phyloP scores from a whole-genome alignment of 2,329 filamentous ascomycete species.

The Aspergillus bombycis region DNA sequence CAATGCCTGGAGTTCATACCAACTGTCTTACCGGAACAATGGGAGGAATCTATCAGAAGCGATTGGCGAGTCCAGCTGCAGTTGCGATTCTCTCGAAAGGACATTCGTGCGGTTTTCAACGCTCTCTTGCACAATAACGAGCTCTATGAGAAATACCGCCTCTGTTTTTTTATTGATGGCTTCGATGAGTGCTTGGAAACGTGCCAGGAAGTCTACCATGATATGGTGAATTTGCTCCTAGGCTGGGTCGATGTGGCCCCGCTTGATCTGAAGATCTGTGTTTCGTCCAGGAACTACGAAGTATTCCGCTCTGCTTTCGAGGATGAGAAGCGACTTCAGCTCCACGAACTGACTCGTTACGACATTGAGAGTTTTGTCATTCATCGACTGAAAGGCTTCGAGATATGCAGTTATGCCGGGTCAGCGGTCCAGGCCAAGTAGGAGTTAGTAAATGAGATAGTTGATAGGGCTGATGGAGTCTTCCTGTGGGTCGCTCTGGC shows the following conservation, averaged over 20 bases:
- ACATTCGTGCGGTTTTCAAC: background rate
- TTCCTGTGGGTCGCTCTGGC: background rate
- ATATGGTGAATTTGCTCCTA: background rate
- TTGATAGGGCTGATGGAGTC: background rate
- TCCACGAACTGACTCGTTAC: background rate
- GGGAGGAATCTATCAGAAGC: conserved; percentile 5
- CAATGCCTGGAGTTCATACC: conserved; percentile 35
- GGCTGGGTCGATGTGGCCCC: background rate
- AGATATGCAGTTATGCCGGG: background rate
- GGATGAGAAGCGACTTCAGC: background rate
- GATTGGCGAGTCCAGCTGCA: background rate
- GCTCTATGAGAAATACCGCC: background rate
- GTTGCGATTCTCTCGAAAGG: background rate
- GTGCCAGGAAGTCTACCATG: conserved; percentile 15
- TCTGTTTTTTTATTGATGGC: conserved; percentile 26
- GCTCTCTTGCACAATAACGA: background rate
- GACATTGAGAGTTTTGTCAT: background rate
- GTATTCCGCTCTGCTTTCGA: background rate
- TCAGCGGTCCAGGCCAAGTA: background rate
- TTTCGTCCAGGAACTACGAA: background rate
- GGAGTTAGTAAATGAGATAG: background rate
- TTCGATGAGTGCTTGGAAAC: conserved; percentile 21
- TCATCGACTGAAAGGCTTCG: background rate
- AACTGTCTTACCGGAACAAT: conserved; percentile 16
- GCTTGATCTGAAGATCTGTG: background rate